These are phyloP conservation scores for Simplicillium sp. DNA, from an alignment of 2,329 filamentous ascomycete genomes.

Conservation along the genomic window DNA sequence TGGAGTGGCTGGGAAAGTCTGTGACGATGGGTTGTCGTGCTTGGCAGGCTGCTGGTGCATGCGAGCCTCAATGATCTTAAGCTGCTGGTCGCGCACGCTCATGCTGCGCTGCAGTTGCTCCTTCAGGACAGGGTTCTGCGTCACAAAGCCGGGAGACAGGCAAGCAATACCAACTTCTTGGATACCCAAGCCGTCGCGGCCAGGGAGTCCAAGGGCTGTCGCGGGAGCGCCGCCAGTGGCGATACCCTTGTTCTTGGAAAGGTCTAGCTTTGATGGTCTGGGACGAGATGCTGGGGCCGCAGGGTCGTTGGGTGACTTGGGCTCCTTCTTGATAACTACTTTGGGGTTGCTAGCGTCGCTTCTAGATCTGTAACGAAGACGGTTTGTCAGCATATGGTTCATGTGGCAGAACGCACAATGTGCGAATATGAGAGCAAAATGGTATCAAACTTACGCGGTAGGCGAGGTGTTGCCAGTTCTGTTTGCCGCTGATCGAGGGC, in stretches of 20 bases:
- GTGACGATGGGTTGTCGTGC: constrained; percentile 44
- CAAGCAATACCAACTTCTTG: constrained; percentile 92
- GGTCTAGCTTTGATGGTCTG: constrained; percentile 66
- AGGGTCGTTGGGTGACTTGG: constrained; percentile 64
- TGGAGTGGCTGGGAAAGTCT: constrained; percentile 52
- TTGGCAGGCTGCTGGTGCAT: constrained; percentile 80
- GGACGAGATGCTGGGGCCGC: constrained; percentile 36
- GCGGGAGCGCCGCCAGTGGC: constrained; percentile 42
- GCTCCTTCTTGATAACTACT: constrained; percentile 95
- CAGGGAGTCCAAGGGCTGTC: constrained; percentile 67
- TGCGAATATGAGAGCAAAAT: constrained; percentile 6
- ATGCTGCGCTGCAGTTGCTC: constrained; percentile 92
- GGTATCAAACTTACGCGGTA: constrained; percentile 39
- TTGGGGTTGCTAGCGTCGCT: constrained; percentile 53
- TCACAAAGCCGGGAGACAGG: constrained; percentile 90
- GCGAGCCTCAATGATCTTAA: constrained; percentile 87
- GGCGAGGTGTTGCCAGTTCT: constrained; percentile 44
- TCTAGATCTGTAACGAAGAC: constrained; percentile 25
- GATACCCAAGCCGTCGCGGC: constrained; percentile 70
- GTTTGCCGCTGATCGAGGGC: constrained; percentile 32
- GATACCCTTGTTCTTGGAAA: constrained; percentile 51
- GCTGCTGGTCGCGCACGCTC: constrained; percentile 86
- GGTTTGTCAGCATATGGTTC: no score
- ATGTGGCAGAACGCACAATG: no score
- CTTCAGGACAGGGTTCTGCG: constrained; percentile 92